Evolutionary conservation across 805 yeast species (phyloP).

Genomic region (Blastobotrys peoriensis): DNA sequence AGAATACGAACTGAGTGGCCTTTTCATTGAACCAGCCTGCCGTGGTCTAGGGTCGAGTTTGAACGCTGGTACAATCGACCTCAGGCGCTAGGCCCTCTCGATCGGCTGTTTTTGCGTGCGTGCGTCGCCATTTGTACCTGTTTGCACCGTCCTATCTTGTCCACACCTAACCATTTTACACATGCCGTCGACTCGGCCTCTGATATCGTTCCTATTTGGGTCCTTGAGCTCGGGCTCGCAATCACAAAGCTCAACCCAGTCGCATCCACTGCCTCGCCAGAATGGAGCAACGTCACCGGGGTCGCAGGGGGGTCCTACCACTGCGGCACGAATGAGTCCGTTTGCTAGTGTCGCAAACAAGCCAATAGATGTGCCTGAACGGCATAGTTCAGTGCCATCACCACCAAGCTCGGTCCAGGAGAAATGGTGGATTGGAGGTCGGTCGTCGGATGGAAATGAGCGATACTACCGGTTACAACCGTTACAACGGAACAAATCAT

Average conservation of each 20-base stretch:
- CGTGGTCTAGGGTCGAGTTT: too few relatives aligned
- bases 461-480: slow-evolving; percentile 23
- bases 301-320: not conserved
- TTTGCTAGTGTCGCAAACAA: not conserved
- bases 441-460: slow-evolving; percentile 24
- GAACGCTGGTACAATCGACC: too few relatives aligned
- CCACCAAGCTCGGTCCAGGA: slow-evolving; percentile 12
- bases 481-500: slow-evolving; percentile 16
- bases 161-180: too few relatives aligned
- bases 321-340: not conserved
- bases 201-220: slow-evolving; percentile 21
- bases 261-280: not conserved
- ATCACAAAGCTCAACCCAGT: not conserved
- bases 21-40: too few relatives aligned
- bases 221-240: not conserved
- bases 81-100: too few relatives aligned
- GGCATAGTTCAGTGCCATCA: slow-evolving; percentile 4
- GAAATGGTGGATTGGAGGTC: slow-evolving; percentile 29
- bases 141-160: too few relatives aligned
- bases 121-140: too few relatives aligned
- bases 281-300: not conserved
- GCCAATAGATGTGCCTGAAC: slow-evolving; percentile 2
- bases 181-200: slow-evolving; percentile 23
- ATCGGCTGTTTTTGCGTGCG: too few relatives aligned
- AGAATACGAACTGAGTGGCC: too few relatives aligned